Evolutionary conservation across 805 yeast genomes (phyloP).

Genomic region (Metschnikowia arizonensis): DNA sequence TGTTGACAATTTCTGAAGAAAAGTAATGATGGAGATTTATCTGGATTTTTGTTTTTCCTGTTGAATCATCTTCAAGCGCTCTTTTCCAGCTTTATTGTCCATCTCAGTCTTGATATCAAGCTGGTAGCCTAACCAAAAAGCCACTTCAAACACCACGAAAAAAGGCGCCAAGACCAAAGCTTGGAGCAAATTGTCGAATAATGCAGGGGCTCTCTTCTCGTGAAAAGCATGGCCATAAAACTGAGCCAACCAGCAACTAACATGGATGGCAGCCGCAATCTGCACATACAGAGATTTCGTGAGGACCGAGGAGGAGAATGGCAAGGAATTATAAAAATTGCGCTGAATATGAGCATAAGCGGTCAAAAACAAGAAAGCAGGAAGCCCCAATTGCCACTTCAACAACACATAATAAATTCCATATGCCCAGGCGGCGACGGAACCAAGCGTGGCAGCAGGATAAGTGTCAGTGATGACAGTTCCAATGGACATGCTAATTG

Average conservation of each 20-base stretch:
- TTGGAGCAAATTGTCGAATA: conserved; percentile 75
- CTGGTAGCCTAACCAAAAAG: conserved; percentile 64
- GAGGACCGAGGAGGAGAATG: neutral
- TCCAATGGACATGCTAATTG: conserved; percentile 36
- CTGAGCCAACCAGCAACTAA: conserved; percentile 72
- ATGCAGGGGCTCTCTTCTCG: conserved; percentile 82
- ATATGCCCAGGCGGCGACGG: conserved; percentile 43
- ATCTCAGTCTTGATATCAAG: conserved; percentile 47
- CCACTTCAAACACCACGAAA: conserved; percentile 75
- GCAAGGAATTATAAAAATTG: conserved; percentile 18
- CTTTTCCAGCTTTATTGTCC: conserved; percentile 43
- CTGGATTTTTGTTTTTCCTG: conserved; percentile 11
- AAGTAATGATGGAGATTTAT: neutral
- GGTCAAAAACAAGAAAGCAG: conserved; percentile 24
- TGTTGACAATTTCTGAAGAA: no score
- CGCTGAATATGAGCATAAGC: conserved; percentile 23
- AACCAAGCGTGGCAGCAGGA: conserved; percentile 45
- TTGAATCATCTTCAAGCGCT: conserved; percentile 31
- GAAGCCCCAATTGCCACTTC: conserved; percentile 43
- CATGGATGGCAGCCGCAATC: conserved; percentile 42
- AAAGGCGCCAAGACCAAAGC: conserved; percentile 89
- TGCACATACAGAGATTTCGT: conserved; percentile 21
- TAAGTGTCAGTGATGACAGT: conserved; percentile 6
- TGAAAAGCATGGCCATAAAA: conserved; percentile 83
- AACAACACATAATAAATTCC: conserved; percentile 56